Percentiles rank a stretch among this genome's conserved stretches.
Evolutionary conservation across 805 yeast genomes (phyloP).

Genomic region (Metschnikowia anglica): DNA sequence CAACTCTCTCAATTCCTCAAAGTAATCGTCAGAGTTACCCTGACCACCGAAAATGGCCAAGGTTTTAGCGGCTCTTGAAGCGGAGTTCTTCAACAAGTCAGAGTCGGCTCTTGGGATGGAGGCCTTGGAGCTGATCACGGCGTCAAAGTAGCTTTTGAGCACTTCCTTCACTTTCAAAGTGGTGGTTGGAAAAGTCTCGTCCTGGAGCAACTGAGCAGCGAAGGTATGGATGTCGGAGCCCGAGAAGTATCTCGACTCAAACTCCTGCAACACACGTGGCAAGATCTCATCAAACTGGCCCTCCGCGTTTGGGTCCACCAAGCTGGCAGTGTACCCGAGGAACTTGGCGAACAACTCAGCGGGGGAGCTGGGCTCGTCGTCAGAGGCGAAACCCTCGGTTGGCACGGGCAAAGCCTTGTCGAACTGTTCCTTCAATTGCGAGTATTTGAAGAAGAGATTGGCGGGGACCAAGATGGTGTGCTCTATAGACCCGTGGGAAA

Average conservation of each 20-base stretch:
- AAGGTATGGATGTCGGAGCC: conserved; percentile 79
- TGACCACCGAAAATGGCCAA: conserved; percentile 97
- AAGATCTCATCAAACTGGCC: conserved; percentile 71
- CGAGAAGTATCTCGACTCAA: conserved; percentile 71
- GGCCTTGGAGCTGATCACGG: conserved; percentile 31
- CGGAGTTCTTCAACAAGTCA: conserved; percentile 63
- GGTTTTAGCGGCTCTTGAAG: conserved; percentile 56
- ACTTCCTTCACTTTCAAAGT: conserved; percentile 67
- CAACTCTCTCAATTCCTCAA: conserved; percentile 89
- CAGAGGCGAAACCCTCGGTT: conserved; percentile 82
- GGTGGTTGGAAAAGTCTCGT: conserved; percentile 63
- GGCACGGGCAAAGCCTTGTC: conserved; percentile 70
- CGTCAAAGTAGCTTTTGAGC: conserved; percentile 71
- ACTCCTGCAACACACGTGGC: conserved; percentile 70
- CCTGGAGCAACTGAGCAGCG: conserved; percentile 65
- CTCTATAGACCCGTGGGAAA: conserved; percentile 84
- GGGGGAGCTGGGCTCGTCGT: conserved; percentile 83
- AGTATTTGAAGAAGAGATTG: conserved; percentile 70
- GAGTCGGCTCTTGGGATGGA: conserved; percentile 27
- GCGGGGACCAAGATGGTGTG: conserved; percentile 87
- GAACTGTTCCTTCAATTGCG: conserved; percentile 87
- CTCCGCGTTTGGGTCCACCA: conserved; percentile 46
- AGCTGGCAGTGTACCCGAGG: conserved; percentile 65
- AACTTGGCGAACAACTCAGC: conserved; percentile 84
- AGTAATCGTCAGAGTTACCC: conserved; percentile 97